Percentiles rank a stretch among this genome's conserved stretches.
These are phyloP conservation scores for Zarea fungicola DNA, from an alignment of 2,329 filamentous ascomycete species.

Conservation along the genomic window DNA sequence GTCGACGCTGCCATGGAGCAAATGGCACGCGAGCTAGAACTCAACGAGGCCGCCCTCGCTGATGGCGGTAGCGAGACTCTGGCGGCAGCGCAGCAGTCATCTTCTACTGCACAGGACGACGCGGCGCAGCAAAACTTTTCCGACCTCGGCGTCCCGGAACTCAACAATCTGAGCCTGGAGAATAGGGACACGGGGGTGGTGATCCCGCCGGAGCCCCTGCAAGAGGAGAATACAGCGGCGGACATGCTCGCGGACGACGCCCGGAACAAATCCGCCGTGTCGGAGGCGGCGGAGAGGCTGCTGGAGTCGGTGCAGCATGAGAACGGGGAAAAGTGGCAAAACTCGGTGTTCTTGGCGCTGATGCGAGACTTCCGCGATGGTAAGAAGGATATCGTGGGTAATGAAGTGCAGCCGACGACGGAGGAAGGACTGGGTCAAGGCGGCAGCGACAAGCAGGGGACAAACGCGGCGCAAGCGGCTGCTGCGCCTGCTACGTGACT, in stretches of 20 bases:
- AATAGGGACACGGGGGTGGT: not conserved
- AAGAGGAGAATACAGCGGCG: conserved; percentile 16
- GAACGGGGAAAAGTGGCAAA: conserved; percentile 41
- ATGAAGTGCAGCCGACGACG: conserved; percentile 32
- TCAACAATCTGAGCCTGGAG: conserved; percentile 27
- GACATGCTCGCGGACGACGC: conserved; percentile 11
- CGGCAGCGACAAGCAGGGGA: not conserved
- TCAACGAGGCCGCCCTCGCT: conserved; percentile 27
- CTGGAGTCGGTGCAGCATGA: conserved; percentile 40
- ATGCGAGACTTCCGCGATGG: conserved; percentile 43
- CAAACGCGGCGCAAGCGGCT: not conserved
- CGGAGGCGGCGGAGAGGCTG: conserved; percentile 37
- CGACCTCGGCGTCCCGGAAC: conserved; percentile 27
- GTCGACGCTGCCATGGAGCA: conserved; percentile 40
- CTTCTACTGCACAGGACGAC: conserved; percentile 5
- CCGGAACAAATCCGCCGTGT: conserved; percentile 32
- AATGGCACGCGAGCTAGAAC: conserved; percentile 36
- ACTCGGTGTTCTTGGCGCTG: conserved; percentile 38
- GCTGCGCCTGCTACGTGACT: conserved; percentile 9
- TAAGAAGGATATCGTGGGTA: conserved; percentile 38
- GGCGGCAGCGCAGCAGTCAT: too few relatives aligned
- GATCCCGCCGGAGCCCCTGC: conserved; percentile 13
- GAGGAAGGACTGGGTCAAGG: conserved; percentile 4
- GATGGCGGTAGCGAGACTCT: conserved; percentile 18
- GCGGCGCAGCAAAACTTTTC: conserved; percentile 16